phyloP scores from a whole-genome alignment of 768 basidiomycete genomes.

The Tulasnella calospora region DNA sequence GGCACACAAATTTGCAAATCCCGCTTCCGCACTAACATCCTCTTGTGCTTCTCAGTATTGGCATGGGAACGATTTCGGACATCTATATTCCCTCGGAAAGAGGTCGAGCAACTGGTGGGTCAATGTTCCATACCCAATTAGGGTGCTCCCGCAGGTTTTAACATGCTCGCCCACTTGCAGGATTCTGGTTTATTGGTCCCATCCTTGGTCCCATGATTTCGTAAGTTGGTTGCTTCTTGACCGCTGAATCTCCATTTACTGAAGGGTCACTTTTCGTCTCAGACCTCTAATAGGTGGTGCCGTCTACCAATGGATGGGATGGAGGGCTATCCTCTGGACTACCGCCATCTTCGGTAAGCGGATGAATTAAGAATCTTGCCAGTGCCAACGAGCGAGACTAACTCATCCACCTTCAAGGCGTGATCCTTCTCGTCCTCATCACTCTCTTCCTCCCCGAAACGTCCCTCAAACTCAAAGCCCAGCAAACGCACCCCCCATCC shows the following conservation, averaged over 20 bases:
- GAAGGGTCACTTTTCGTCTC: neutral
- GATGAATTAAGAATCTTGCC: neutral
- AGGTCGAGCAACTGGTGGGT: slow-evolving; percentile 23
- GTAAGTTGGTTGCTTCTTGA: neutral
- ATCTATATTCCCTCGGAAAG: slow-evolving; percentile 27
- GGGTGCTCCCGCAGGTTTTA: neutral
- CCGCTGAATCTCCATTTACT: neutral
- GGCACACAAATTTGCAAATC: neutral
- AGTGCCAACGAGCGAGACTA: neutral
- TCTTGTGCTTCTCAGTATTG: slow-evolving; percentile 7
- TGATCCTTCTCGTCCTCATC: slow-evolving; percentile 22
- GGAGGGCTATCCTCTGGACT: slow-evolving; percentile 28
- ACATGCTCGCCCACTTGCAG: neutral
- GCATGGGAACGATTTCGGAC: slow-evolving; percentile 25
- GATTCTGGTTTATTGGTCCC: slow-evolving; percentile 22
- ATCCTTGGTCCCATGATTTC: slow-evolving; percentile 13
- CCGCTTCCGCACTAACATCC: neutral
- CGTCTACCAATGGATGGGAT: slow-evolving; percentile 26
- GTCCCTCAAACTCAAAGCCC: slow-evolving; percentile 26
- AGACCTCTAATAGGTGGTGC: slow-evolving; percentile 27
- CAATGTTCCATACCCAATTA: neutral
- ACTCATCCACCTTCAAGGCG: neutral
- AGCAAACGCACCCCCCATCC: slow-evolving; percentile 12
- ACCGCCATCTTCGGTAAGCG: slow-evolving; percentile 24
- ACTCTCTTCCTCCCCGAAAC: slow-evolving; percentile 29